Base-by-base conservation (phyloP, 306 rosid genomes). In the Canavalia ensiformis region DNA sequence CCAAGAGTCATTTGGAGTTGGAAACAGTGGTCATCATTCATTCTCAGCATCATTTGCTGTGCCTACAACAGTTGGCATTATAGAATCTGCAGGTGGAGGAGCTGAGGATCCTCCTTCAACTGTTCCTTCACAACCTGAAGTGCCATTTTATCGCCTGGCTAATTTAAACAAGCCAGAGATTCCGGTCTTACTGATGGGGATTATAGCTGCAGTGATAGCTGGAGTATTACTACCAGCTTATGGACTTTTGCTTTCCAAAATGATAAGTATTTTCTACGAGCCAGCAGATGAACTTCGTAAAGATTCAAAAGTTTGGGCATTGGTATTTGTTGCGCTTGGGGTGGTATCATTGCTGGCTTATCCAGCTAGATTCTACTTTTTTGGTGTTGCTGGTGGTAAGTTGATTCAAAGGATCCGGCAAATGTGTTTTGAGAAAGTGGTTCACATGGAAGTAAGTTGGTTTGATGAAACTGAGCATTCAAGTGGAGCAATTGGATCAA, bases 141-240 rank as follows among this genome's bases (percentile, higher is more conserved):
- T 92, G 45, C 83, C 97, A n/a, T 89, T 92, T 56, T 41, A 33
- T 70, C 90, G 92, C 45, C 90, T 95, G 51, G 97, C 97, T 12
- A 67, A 63, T 72, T 87, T 95, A 59, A 95, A 92, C 87, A 95
- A 92, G 87, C 97, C 97, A 12, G 98, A 95, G 84, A 83, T 88
- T 81, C 91, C 90, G 46, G 84, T 90, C 30, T 74, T 95, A 82
- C 66, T 91, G 3, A 58, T 91, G 45, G 98, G 97, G 25, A 72
- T 86, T 39, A 25, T 90, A 62, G 94, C 94, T 82, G 97, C 99
- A 54, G 78, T 72, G 54, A 34, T 79, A 72, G 47, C 78, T 62
- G 97, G 95, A 7, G 39, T 67, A 29, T 30, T 92, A 58, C 72
- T 88, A n/a, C 98, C 97, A 9, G 5, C 79, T 82, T 91, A 82